Evolutionary conservation across 2,329 filamentous ascomycete species (phyloP), one percentile per base, ranked within the genome.

Genomic region (Ceratocystis harringtonii): DNA sequence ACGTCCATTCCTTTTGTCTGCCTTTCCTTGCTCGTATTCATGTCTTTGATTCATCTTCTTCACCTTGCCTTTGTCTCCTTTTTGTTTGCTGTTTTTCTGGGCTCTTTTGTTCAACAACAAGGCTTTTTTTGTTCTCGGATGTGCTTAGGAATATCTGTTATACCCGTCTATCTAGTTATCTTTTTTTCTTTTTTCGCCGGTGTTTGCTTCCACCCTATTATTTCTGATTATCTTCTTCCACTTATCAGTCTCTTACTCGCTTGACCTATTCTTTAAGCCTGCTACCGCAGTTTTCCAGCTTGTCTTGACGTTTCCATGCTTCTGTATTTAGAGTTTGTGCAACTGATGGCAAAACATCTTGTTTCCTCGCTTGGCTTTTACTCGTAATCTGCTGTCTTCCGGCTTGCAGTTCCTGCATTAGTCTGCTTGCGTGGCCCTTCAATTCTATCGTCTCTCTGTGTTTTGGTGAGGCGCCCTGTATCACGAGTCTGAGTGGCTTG

Each of bases 141-240:
- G 19, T 55, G 62, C 57, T 45, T 57, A 48, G 41, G n/a, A 45
- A 45, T 57, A 57, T 57, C 28, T 57, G 52, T 57, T 57, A 57
- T 57, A 57, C 52, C 52, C 52, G 30, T 32, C n/a, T 57, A 28
- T 28, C 30, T 57, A 7, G 52, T 57, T 25, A 17, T 36, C 32
- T 25, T 25, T 25, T 0, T 36, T 36, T 36, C 32, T 22, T 32
- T 28, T 32, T n/a, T n/a, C n/a, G 22, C 15, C 5, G 28, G 52
- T 57, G 25, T 32, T 57, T 50, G 32, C 45, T 50, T n/a, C n/a
- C 8, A 50, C 17, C 17, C 10, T n/a, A 5, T 57, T n/a, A 17
- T 28, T 32, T 55, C 50, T 22, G n/a, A 28, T 55, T 55, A 22
- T 55, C 22, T 25, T 22, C 22, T 32, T 17, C 3, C 52, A 17